Percentiles rank a stretch among this genome's conserved stretches.
phyloP scores from a whole-genome alignment of 2,329 filamentous ascomycete species.

The Penicillium nordicum region DNA sequence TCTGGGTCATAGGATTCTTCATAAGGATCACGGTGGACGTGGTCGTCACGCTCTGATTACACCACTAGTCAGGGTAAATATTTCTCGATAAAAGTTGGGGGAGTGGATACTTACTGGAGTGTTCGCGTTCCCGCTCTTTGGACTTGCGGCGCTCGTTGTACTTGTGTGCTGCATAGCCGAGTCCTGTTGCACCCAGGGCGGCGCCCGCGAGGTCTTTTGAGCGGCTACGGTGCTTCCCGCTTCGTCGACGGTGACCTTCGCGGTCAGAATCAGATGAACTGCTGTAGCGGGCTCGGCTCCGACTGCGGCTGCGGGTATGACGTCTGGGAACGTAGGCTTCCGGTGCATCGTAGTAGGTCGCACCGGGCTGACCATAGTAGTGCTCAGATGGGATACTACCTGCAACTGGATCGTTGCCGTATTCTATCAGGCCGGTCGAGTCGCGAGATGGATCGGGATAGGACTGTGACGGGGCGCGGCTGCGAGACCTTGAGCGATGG shows the following conservation, averaged over 20 bases:
- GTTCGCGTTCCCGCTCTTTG: constrained; percentile 48
- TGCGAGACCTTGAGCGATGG: constrained; percentile 48
- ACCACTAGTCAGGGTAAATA: constrained; percentile 15
- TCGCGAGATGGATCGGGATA: constrained; percentile 42
- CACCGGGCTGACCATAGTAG: constrained; percentile 44
- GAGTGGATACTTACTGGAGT: constrained; percentile 45
- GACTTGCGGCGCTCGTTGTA: constrained; percentile 56
- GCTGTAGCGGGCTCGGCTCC: constrained; percentile 29
- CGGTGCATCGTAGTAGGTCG: constrained; percentile 41
- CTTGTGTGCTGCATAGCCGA: constrained; percentile 57
- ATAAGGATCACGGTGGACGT: constrained; percentile 36
- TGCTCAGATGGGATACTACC: constrained; percentile 50
- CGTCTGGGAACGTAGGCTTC: constrained; percentile 44
- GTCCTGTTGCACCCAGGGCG: constrained; percentile 56
- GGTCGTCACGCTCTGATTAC: constrained; percentile 29
- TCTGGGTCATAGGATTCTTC: constrained; percentile 42
- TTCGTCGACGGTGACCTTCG: constrained; percentile 30
- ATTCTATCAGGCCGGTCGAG: constrained; percentile 58
- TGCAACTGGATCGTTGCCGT: constrained; percentile 61
- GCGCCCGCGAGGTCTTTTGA: constrained; percentile 51
- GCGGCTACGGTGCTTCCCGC: constrained; percentile 38
- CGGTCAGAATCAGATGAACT: constrained; percentile 40
- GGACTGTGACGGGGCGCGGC: constrained; percentile 38
- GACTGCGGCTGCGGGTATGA: constrained; percentile 46
- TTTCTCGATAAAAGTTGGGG: constrained; percentile 1